These are phyloP conservation scores for Obelidium mucronatum DNA, from an alignment of 192 early-diverging fungal genomes.

Conservation along the genomic window DNA sequence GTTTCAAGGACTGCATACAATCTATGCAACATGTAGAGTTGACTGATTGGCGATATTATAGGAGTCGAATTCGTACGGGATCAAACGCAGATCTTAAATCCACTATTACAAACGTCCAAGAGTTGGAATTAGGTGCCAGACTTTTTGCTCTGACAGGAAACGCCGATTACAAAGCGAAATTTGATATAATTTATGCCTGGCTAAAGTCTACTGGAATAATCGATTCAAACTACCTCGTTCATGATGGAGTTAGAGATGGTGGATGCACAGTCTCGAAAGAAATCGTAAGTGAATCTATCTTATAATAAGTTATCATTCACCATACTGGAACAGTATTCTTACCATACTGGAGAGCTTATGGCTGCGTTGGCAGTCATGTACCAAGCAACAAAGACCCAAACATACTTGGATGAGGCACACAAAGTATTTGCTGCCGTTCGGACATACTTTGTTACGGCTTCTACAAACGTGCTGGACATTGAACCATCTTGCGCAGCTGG, in stretches of 20 bases:
- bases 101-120: slow-evolving; percentile 27
- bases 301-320: too few species aligned
- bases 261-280: not conserved
- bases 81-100: not conserved
- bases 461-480: not conserved
- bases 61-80: not conserved
- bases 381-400: slow-evolving; percentile 22
- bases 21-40: not conserved
- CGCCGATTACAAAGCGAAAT: not conserved
- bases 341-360: slow-evolving; percentile 35
- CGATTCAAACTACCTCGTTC: not conserved
- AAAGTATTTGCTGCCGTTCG: not conserved
- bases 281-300: not conserved
- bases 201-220: slow-evolving; percentile 12
- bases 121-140: slow-evolving; percentile 22
- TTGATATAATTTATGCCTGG: slow-evolving; percentile 25
- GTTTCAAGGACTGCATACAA: too few species aligned
- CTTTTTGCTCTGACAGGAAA: slow-evolving; percentile 9
- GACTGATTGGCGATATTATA: not conserved
- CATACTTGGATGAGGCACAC: slow-evolving; percentile 32
- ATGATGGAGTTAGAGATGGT: slow-evolving; percentile 19
- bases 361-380: slow-evolving; percentile 27
- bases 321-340: slow-evolving; percentile 17
- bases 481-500: slow-evolving; percentile 3
- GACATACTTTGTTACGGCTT: not conserved